Evolutionary conservation across 208 protist genomes (phyloP).

Genomic region (Acanthamoeba healyi): DNA sequence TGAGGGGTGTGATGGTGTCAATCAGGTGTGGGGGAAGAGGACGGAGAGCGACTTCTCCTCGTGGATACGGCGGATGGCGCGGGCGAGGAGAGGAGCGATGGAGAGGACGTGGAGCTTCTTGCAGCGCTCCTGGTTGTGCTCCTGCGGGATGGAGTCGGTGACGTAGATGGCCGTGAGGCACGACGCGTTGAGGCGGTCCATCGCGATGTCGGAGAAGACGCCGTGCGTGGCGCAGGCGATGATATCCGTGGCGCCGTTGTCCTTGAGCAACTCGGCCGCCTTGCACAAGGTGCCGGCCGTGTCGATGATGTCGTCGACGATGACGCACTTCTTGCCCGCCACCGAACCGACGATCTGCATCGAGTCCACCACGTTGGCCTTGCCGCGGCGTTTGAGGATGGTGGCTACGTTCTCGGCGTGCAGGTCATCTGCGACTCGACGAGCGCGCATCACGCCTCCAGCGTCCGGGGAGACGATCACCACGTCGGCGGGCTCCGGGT

Average conservation of each 20-base stretch:
- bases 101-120: constrained; percentile 94
- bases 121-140: constrained; percentile 89
- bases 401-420: constrained; percentile 94
- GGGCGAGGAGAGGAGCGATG: constrained; percentile 93
- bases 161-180: constrained; percentile 94
- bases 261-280: constrained; percentile 94
- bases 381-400: constrained; percentile 78
- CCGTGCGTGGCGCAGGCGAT: constrained; percentile 96
- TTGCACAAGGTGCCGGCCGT: constrained; percentile 95
- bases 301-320: constrained; percentile 98
- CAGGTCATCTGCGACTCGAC: constrained; percentile 93
- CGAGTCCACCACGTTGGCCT: constrained; percentile 51
- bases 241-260: constrained; percentile 94
- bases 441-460: constrained; percentile 95
- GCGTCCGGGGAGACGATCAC: constrained; percentile 97
- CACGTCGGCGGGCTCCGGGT: constrained; percentile 68
- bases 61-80: constrained; percentile 93
- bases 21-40: constrained; percentile 56
- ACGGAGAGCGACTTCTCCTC: constrained; percentile 70
- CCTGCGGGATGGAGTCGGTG: constrained; percentile 95
- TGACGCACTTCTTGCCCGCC: constrained; percentile 93
- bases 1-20: neutral
- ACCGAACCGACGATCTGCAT: constrained; percentile 95
- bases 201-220: constrained; percentile 93
- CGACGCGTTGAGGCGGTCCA: constrained; percentile 93